These are phyloP conservation scores for Colletotrichum spinosum DNA, from an alignment of 2,329 filamentous ascomycete genomes.

Conservation along the genomic window DNA sequence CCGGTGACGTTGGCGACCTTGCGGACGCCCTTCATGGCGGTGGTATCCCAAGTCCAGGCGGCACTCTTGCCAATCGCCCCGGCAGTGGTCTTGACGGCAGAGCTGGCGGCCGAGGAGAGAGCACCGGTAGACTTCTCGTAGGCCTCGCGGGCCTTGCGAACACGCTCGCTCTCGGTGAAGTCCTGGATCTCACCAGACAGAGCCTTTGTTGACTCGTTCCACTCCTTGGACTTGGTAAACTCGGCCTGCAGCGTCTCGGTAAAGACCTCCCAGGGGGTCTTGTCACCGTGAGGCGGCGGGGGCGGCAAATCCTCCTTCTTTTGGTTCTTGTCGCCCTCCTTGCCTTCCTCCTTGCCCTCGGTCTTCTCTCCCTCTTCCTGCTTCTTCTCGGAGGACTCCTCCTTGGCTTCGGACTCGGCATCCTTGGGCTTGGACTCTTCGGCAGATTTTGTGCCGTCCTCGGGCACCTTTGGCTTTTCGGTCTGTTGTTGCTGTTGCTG, in stretches of 20 bases:
- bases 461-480: conserved; percentile 40
- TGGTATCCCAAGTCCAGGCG: conserved; percentile 96
- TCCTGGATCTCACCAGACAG: conserved; percentile 89
- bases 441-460: conserved; percentile 50
- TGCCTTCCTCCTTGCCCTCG: conserved; percentile 55
- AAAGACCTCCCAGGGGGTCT: conserved; percentile 99
- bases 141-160: conserved; percentile 85
- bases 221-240: conserved; percentile 97
- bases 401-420: conserved; percentile 44
- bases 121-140: conserved; percentile 89
- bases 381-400: conserved; percentile 46
- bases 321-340: conserved; percentile 62
- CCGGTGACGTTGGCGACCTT: conserved; percentile 89
- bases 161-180: conserved; percentile 91
- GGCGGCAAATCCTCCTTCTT: conserved; percentile 80
- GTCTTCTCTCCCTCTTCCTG: conserved; percentile 58
- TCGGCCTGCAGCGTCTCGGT: conserved; percentile 94
- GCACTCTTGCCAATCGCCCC: conserved; percentile 90
- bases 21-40: conserved; percentile 90
- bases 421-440: conserved; percentile 53
- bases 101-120: conserved; percentile 81
- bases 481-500: conserved; percentile 45
- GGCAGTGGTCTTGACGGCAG: conserved; percentile 86
- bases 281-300: conserved; percentile 96
- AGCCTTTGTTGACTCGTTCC: conserved; percentile 98